Conservation (phyloP, 305 asterid species). For the Fraxinus albicans region DNA sequence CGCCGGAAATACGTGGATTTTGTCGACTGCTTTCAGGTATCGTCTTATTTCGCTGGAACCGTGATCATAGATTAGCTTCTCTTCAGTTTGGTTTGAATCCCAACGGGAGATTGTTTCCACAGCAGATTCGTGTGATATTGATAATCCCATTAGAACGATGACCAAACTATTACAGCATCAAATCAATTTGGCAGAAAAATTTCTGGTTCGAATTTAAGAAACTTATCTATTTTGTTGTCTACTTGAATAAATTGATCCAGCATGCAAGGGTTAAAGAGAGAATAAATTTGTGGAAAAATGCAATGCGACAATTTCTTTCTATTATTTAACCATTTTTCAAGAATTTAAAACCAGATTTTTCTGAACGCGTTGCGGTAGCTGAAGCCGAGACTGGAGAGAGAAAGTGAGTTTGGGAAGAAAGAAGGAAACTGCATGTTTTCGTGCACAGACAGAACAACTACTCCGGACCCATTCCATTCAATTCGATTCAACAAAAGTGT, state of each 20-base stretch:
- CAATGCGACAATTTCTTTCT: too few relatives aligned
- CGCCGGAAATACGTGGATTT: conserved; percentile 34
- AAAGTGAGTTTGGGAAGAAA: not conserved
- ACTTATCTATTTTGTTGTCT: not conserved
- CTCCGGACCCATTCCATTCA: not conserved
- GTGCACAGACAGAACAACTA: not conserved
- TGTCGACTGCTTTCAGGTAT: conserved; percentile 52
- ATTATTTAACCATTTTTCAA: not conserved
- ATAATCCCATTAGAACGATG: conserved; percentile 40
- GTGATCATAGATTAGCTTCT: conserved; percentile 47
- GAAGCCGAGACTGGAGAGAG: not conserved
- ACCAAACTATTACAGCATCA: not conserved
- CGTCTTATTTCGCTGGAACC: conserved; percentile 34
- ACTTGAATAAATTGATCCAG: not conserved
- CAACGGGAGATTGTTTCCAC: conserved; percentile 35
- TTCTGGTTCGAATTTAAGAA: not conserved
- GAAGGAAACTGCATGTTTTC: not conserved
- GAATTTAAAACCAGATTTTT: not conserved
- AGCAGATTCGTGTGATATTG: conserved; percentile 49
- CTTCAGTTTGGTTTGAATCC: conserved; percentile 40
- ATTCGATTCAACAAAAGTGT: not conserved
- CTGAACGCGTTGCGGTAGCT: conserved; percentile 8
- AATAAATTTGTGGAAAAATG: too few relatives aligned
- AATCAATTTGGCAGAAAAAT: not conserved
- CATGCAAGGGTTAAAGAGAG: not conserved